Base-by-base conservation (phyloP, 768 basidiomycete genomes). In the Candolleomyces efflorescens region DNA sequence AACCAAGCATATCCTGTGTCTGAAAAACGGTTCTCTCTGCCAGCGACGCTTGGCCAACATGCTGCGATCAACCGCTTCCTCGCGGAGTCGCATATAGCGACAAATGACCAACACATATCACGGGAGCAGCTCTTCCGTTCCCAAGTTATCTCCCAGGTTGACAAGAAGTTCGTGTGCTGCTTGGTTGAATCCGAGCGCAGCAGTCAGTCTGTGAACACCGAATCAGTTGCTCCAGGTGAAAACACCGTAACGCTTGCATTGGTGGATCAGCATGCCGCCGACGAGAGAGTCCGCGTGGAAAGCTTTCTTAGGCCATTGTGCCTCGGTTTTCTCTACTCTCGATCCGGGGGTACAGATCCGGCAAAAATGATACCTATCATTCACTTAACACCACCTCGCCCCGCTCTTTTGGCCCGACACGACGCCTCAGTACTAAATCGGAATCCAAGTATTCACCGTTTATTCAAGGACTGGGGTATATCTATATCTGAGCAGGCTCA, bases 211-310 rank as follows among this genome's bases (percentile, higher is more conserved):
- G 18, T 15, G n/a, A 20, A 20, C 22, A 20, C 51, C 51, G 37
- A 53, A 53, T 38, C 36, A 15, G 51, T 22, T 53, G 12, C 1
- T 56, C 18, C 54, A 20, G 11, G 37, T 20, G 22, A 47, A 13
- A 55, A 51, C 32, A 62, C 47, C 53, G 56, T 24, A 32, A 54
- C 36, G 45, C 79, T 98, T 27, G 76, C 96, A 32, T 78, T 98
- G 53, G 79, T 99, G 48, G 97, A 99, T 74, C 97, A 99, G 70
- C 97, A 99, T 68, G 97, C 97, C 12, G 96, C 95, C n/a, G 93
- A 97, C 67, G 97, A 99, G 71, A 86, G 97, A 20, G 76, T 98
- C 46, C 85, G 95, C 20, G 92, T 98, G 58, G 97, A 99, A 73
- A 72, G 75, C 24, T 89, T 92, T 68, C 78, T 96, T 63, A 79